Evolutionary conservation across 768 basidiomycete genomes (phyloP), one percentile per base, ranked within the genome.

Genomic region (Trametes elegans): DNA sequence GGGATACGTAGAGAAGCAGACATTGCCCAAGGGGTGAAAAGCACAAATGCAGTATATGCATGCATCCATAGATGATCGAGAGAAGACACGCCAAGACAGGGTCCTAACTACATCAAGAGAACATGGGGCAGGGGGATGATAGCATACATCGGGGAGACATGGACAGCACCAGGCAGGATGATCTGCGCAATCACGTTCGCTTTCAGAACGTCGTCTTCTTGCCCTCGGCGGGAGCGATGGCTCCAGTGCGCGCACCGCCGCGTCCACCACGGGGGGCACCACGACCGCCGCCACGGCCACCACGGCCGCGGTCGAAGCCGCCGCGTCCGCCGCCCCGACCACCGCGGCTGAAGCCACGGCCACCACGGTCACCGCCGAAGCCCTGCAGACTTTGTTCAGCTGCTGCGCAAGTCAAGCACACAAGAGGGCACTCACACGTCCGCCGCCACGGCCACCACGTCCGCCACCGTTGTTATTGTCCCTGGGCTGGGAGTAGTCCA

Each of bases 401-500:
- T 57, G 36, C 23, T 31, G 19, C 11, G 3, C 23, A 18, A 31
- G 42, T 14, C 41, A 35, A 44, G 24, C n/a, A 26, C 1, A 18
- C 8, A 5, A 32, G 21, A 42, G 34, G 13, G 3, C 5, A 58
- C 70, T 64, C 6, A 70, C 62, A 16, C 69, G 64, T 39, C 27
- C 70, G n/a, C 74, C 42, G 21, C 71, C 66, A 11, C 66, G 63
- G 8, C 73, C 63, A 43, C 78, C 64, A 47, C 77, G 73, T 54
- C 74, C 71, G 3, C 77, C 77, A 11, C 81, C 82, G 50, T 81
- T 83, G 42, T 75, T 73, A 31, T 71, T 69, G 63, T 91, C 88
- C 64, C 90, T 76, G 10, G 92, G 93, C 66, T 89, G 87, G 21
- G 90, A 88, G 74, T 80, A 93, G 73, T 98, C 95, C 40, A 98